phyloP scores from a whole-genome alignment of 140 eudicot species.

The Senecio squalidus region DNA sequence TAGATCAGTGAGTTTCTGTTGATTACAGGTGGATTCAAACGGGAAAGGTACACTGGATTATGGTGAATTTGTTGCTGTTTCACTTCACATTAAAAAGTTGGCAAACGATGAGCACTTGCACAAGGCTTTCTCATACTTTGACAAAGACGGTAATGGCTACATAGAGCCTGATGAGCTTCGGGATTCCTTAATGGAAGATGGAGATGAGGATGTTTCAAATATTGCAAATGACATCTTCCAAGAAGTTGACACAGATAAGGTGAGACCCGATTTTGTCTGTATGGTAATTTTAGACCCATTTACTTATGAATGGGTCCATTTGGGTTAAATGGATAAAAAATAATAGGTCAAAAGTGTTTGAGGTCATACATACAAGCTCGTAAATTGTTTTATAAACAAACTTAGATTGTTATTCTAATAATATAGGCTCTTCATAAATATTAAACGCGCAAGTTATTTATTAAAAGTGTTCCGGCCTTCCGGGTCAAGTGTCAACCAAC shows the following conservation, averaged over 20 bases:
- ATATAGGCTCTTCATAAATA: background rate
- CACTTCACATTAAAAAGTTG: constrained; percentile 72
- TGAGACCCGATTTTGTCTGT: background rate
- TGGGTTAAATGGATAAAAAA: background rate
- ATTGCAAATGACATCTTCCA: constrained; percentile 84
- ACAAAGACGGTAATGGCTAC: constrained; percentile 75
- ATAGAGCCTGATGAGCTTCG: constrained; percentile 79
- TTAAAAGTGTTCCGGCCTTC: too few relatives aligned
- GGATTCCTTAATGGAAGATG: constrained; percentile 74
- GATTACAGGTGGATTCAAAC: constrained; percentile 60
- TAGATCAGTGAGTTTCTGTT: background rate
- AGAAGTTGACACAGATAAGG: constrained; percentile 94
- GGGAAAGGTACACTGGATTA: constrained; percentile 86
- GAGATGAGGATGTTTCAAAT: constrained; percentile 59
- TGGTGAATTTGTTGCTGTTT: constrained; percentile 79
- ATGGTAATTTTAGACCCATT: background rate
- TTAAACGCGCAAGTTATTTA: background rate
- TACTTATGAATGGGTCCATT: background rate
- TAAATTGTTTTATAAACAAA: background rate
- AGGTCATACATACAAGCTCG: background rate
- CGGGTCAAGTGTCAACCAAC: too few relatives aligned
- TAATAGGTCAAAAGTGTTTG: background rate
- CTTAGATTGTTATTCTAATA: background rate
- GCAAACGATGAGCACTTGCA: constrained; percentile 89
- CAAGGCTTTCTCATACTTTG: constrained; percentile 86